Evolutionary conservation across 1,139 yeast species (phyloP), one percentile per base, ranked within the genome.

Genomic region (Hyphopichia burtonii): DNA sequence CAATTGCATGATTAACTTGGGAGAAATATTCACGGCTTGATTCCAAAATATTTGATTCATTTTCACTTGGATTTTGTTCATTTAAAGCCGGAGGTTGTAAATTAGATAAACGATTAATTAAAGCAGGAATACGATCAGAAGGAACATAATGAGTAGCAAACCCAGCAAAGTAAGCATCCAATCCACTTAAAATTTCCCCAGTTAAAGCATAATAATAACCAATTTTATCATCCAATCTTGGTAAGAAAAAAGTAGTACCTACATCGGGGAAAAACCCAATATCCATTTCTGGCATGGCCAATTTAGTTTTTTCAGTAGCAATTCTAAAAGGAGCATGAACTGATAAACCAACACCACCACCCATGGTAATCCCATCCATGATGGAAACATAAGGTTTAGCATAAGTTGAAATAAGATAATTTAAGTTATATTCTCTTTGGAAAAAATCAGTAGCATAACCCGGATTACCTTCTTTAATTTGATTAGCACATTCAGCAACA

Each of bases 231-330:
- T 86, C 93, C 48, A 90, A 67, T 52, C 88, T 78, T 34, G 96
- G 89, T 53, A 94, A 71, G 66, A 91, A 91, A 65, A 87, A 91
- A 6, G 96, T 82, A 34, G 95, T 85, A 35, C 98, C 99, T 9
- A 93, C 98, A 61, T 93, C 99, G 9, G 96, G 96, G 70, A 88
- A 87, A 63, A 91, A 89, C 0, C 99, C 99, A 61, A 94, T 93
- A 55, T 88, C 93, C 76, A 94, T 86, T 65, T 93, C 99, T 5
- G 99, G 99, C 99, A 93, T 94, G 46, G 98, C 96, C 66, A 91
- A 79, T 58, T 83, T 77, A 16, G 98, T 91, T 56, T 79, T 78
- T 56, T 93, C 98, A 31, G 96, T 88, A 11, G 94, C 95, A 38
- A 93, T 73, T 59, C 99, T 80, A 73, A 91, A 91, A 2, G 97